These are phyloP conservation scores for Gilbertella persicaria DNA, from an alignment of 371 early-diverging fungal genomes.

Conservation along the genomic window DNA sequence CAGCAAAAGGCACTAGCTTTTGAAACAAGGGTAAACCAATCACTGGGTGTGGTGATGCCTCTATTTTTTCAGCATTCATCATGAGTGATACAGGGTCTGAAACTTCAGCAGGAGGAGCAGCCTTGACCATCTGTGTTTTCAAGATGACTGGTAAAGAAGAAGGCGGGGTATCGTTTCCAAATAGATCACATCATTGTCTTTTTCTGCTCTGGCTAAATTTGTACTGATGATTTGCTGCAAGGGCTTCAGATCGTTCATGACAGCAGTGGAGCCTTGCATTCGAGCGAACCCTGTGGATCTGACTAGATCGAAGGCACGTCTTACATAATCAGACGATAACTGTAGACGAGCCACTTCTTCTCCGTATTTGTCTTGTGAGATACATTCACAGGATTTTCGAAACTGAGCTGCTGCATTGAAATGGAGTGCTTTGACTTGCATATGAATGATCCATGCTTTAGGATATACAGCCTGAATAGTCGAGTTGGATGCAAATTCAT, in stretches of 20 bases:
- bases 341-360: conserved; percentile 83
- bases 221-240: conserved; percentile 59
- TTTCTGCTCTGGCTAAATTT: conserved; percentile 73
- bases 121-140: conserved; percentile 73
- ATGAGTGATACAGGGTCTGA: conserved; percentile 52
- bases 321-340: conserved; percentile 51
- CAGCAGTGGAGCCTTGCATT: conserved; percentile 22
- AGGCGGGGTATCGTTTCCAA: conserved; percentile 72
- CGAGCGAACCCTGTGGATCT: background rate
- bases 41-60: conserved; percentile 36
- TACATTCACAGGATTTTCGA: conserved; percentile 73
- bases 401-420: conserved; percentile 80
- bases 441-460: conserved; percentile 61
- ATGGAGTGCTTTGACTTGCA: conserved; percentile 72
- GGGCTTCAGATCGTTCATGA: conserved; percentile 46
- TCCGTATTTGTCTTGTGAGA: conserved; percentile 77
- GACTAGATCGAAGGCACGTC: conserved; percentile 36
- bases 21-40: conserved; percentile 83
- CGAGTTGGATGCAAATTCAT: conserved; percentile 62
- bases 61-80: conserved; percentile 32
- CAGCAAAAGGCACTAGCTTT: conserved; percentile 83
- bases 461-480: conserved; percentile 54
- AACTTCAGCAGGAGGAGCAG: conserved; percentile 41
- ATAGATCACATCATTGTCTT: conserved; percentile 91
- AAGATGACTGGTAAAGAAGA: conserved; percentile 60